Base-by-base conservation (phyloP, 2,329 filamentous ascomycete species). In the Curvularia lunata region DNA sequence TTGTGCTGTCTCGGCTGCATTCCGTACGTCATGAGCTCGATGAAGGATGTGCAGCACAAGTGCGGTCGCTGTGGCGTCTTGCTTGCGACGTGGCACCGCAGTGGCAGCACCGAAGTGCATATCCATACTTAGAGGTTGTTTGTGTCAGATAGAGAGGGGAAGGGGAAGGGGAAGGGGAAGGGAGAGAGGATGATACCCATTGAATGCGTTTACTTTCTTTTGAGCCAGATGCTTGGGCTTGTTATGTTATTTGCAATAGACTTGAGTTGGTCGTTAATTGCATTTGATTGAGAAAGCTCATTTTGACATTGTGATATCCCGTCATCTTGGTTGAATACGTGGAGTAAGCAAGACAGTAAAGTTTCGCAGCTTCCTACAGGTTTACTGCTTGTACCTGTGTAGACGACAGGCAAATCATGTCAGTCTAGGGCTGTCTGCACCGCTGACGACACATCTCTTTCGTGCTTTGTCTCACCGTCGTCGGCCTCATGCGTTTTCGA, bases 21-120 rank as follows among this genome's bases (percentile, higher is more conserved):
- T 45, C 81, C 82, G 0, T 84, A 83, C 60, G 38, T 82, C 28
- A 77, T 83, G 66, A 76, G 75, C 25, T 77, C 74, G 42, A 70
- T 81, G 51, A 84, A 84, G 68, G 79, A 83, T 52, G 79, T 81
- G 4, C 68, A 79, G 59, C 82, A 84, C 64, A 77, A 77, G 58
- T 84, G 82, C 54, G 79, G 80, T 1, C 73, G 76, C 30, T 84
- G 82, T 56, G 77, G 78, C 32, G 72, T 73, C 1, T 58, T 79
- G 54, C 74, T 84, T 45, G 81, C 80, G 0, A 79, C 76, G 0
- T 83, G 80, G 79, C 81, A 83, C 69, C 77, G 79, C 5, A 82
- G 79, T 60, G 81, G 81, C 0, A 75, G 75, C 28, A 78, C 80
- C 0, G 78, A 82, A 62, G 77, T 83, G 37, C 74, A 81, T 40